These are phyloP conservation scores for Pyrenula massariospora DNA, from an alignment of 495 filamentous ascomycete genomes.

Conservation along the genomic window DNA sequence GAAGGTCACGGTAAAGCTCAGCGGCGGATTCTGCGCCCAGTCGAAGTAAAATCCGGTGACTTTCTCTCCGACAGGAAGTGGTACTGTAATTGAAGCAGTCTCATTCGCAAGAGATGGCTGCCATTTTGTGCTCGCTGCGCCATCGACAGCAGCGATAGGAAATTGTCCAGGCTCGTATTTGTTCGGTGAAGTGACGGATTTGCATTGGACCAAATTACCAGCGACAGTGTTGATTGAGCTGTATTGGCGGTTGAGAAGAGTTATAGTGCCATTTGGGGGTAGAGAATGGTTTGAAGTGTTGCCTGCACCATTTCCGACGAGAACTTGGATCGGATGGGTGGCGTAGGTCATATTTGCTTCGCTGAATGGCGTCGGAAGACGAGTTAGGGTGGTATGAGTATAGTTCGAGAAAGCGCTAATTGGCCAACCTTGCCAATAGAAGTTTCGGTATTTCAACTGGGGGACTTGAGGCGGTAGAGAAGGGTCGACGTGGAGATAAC, in stretches of 20 bases:
- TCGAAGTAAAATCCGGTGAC: constrained; percentile 51
- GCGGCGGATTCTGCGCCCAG: constrained; percentile 52
- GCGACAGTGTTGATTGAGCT: constrained; percentile 31
- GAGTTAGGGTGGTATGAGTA: constrained; percentile 52
- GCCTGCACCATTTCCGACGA: constrained; percentile 22
- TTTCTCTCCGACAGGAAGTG: constrained; percentile 27
- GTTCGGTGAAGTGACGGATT: constrained; percentile 33
- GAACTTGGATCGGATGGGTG: constrained; percentile 38
- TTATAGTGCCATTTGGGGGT: constrained; percentile 35
- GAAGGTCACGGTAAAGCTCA: constrained; percentile 42
- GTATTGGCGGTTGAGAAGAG: constrained; percentile 46
- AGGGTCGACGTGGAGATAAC: constrained; percentile 42
- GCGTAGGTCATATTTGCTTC: constrained; percentile 35
- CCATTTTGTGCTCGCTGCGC: constrained; percentile 60
- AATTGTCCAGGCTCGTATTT: constrained; percentile 56
- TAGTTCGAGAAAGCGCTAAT: constrained; percentile 50
- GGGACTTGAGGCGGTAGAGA: constrained; percentile 51
- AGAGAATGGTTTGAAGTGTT: constrained; percentile 34
- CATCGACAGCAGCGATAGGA: constrained; percentile 59
- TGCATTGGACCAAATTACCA: constrained; percentile 60
- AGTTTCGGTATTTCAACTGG: constrained; percentile 48
- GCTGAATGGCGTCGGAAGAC: constrained; percentile 22
- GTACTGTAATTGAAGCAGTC: constrained; percentile 33
- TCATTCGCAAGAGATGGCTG: constrained; percentile 44
- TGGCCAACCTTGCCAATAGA: constrained; percentile 60